Evolutionary conservation across 768 basidiomycete genomes (phyloP).

Genomic region (Boletus rex-veris): DNA sequence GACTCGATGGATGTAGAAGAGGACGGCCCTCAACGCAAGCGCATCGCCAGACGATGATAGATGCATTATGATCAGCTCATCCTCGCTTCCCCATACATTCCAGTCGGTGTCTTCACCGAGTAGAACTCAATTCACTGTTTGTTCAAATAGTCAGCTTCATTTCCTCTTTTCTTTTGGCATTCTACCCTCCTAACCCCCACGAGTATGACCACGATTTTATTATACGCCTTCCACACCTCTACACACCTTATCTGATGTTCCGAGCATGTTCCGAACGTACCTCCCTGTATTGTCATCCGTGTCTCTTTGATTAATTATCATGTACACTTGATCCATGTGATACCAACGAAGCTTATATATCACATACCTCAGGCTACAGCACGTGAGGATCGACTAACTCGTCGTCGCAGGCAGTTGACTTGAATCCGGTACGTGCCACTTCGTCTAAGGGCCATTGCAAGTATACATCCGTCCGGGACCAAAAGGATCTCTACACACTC

Average conservation of each 20-base stretch:
- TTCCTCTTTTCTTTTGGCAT: not conserved
- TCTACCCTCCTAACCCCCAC: not conserved
- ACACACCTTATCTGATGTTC: slow-evolving; percentile 5
- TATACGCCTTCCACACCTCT: slow-evolving; percentile 9
- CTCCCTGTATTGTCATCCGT: slow-evolving; percentile 13
- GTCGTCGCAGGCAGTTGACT: too few relatives aligned
- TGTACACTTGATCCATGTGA: slow-evolving; percentile 8
- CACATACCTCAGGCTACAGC: too few relatives aligned
- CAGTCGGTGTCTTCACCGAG: not conserved
- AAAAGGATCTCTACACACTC: too few relatives aligned
- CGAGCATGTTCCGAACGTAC: not conserved
- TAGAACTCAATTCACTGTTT: slow-evolving; percentile 13
- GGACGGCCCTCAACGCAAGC: slow-evolving; percentile 70
- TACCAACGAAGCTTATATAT: not conserved
- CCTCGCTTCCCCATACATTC: not conserved
- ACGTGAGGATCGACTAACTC: too few relatives aligned
- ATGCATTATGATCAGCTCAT: not conserved
- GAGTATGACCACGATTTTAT: slow-evolving; percentile 12
- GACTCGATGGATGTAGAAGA: slow-evolving; percentile 78
- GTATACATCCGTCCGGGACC: too few relatives aligned
- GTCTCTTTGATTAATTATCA: slow-evolving; percentile 8
- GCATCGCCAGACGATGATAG: slow-evolving; percentile 57
- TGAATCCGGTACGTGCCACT: too few relatives aligned
- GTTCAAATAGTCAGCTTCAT: slow-evolving; percentile 6
- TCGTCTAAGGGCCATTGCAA: too few relatives aligned